Evolutionary conservation across 371 early-diverging fungal species (phyloP), one percentile per base, ranked within the genome.

Genomic region (Zychaea mexicana): DNA sequence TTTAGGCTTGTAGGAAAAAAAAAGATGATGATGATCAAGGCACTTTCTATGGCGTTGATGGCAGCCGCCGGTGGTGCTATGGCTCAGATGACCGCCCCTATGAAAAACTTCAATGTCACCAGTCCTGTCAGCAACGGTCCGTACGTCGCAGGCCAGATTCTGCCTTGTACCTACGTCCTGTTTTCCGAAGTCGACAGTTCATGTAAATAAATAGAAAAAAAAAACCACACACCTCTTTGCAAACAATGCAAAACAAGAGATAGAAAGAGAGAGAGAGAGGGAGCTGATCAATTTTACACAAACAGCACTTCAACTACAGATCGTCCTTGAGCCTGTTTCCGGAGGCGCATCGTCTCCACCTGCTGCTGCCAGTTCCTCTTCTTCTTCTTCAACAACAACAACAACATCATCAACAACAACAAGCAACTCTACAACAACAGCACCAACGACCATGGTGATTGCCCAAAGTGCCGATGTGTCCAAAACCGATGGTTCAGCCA

Each of bases 131-230:
- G 62, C 56, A 78, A 78, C 39, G 72, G 75, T 15, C 73, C 82
- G 46, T 79, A 82, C 65, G 82, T 82, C 15, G 65, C 72, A 3
- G 74, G 72, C n/a, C 82, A 79, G 64, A 71, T 75, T n/a, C 47
- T 82, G 8, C 82, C 82, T 52, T 79, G 79, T 63, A 82, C 77
- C 22, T 82, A 76, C 60, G 74, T 74, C 31, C 64, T 82, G 4
- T 71, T 82, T 45, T 65, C 68, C 13, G 73, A 75, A 52, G 74
- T 75, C n/a, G 76, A 82, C 69, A 72, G 70, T 60, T 71, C 79
- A 71, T 73, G 82, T 82, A 79, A 65, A 46, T 31, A 19, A 3
- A n/a, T 46, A 46, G 19, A 46, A 46, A 46, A 46, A 46, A 46
- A 46, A 6, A 46, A 46, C 36, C 8, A 36, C 36, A 36, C 15